Conservation (phyloP, 2,329 filamentous ascomycete genomes). For the Arthrobotrys iridis region DNA sequence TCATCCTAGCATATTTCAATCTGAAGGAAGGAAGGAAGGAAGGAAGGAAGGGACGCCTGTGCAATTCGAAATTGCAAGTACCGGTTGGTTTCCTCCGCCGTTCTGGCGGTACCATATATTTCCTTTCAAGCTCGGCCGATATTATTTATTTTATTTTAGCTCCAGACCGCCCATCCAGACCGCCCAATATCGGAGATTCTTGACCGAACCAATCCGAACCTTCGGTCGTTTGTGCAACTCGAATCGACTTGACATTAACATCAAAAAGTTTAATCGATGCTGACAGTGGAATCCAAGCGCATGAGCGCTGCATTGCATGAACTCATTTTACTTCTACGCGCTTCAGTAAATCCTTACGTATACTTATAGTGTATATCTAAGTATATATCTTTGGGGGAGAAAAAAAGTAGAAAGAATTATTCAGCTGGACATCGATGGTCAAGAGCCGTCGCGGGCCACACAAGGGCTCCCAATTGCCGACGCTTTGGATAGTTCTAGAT, state of each 20-base stretch:
- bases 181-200: constrained; percentile 28
- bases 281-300: no score
- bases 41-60: neutral
- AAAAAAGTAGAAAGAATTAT: no score
- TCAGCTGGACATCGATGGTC: neutral
- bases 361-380: no score
- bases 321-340: no score
- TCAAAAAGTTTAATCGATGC: no score
- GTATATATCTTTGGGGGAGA: no score
- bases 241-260: constrained; percentile 24
- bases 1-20: constrained; percentile 20
- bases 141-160: neutral
- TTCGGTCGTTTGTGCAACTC: constrained; percentile 18
- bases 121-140: constrained; percentile 32
- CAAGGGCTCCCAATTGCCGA: no score
- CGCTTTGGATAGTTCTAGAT: constrained; percentile 21
- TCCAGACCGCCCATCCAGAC: neutral
- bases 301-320: no score
- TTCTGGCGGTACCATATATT: neutral
- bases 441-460: no score
- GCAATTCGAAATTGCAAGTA: constrained; percentile 19
- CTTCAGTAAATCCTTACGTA: no score
- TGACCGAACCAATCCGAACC: neutral
- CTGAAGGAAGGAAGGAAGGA: no score
- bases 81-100: neutral